phyloP scores from a whole-genome alignment of 2,329 filamentous ascomycete species.

The Ramularia endophylla region DNA sequence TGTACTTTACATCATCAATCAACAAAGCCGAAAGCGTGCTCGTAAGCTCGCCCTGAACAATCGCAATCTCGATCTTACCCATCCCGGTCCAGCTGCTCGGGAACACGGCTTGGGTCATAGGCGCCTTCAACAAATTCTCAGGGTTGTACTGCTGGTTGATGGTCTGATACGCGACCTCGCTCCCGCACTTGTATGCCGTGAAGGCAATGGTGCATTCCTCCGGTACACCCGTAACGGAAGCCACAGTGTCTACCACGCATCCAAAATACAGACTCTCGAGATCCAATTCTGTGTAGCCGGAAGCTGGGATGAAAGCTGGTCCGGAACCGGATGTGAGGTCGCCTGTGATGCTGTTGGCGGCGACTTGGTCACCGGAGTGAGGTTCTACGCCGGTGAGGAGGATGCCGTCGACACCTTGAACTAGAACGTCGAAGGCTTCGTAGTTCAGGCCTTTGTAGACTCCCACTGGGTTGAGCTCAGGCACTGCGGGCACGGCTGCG shows the following conservation, averaged over 20 bases:
- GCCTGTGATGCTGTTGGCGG: conserved; percentile 2
- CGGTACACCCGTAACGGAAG: background rate
- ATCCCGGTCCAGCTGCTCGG: conserved; percentile 1
- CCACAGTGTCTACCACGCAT: conserved; percentile 1
- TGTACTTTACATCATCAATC: conserved; percentile 1
- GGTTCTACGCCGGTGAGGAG: background rate
- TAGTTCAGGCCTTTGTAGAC: conserved; percentile 6
- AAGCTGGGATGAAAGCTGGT: conserved; percentile 2
- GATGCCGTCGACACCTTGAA: background rate
- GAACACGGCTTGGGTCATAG: conserved; percentile 4
- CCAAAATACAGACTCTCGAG: conserved; percentile 4
- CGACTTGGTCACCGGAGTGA: conserved; percentile 2
- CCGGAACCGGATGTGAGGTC: background rate
- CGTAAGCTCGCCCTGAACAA: background rate
- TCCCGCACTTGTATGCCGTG: conserved; percentile 3
- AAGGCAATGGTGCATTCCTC: conserved; percentile 5
- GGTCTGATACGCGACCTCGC: conserved; percentile 2
- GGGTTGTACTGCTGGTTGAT: conserved; percentile 6
- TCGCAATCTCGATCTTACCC: conserved; percentile 2
- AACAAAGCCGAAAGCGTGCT: background rate
- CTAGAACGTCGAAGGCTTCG: conserved; percentile 1
- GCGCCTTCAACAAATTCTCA: background rate
- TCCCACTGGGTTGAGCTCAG: conserved; percentile 1
- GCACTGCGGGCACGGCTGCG: background rate
- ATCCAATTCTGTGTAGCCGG: conserved; percentile 3